Base-by-base conservation (phyloP, 2,329 filamentous ascomycete species). In the Ophiostoma perfectum region DNA sequence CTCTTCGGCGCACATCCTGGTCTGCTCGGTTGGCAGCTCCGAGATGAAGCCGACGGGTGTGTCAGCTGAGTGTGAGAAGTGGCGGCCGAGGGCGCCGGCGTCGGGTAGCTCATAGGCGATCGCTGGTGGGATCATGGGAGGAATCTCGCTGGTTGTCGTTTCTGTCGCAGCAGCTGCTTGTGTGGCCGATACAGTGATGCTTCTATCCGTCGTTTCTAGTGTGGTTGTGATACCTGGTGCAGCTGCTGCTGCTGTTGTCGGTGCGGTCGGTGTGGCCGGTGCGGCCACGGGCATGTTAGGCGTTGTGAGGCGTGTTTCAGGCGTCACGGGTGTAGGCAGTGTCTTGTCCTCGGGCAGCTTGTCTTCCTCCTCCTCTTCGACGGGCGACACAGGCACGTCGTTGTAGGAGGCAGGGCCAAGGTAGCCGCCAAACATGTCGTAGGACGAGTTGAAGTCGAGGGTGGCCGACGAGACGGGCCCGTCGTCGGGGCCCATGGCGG, bases 371-470 rank as follows among this genome's bases (percentile, higher is more conserved):
- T 78, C 78, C 44, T 82, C 79, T 65, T 81, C 78, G 41, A 81
- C 66, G 0, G 82, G 80, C 62, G 79, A 82, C 6, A 65, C 64
- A 11, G 63, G 63, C n/a, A 81, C 75, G 66, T 83, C 82, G 39
- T 73, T 79, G 71, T 81, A 81, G 1, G 76, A 74, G 1, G 80
- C 81, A 0, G 82, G 81, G 0, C 82, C 83, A 16, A 84, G 78
- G 71, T 81, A 84, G 79, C 84, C 83, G 79, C 84, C 83, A 71
- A 85, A 83, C 70, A 78, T 81, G 70, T 83, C 83, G 3, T 84
- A 84, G 68, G 82, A 81, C 1, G 71, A 70, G 27, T 41, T 45
- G 38, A 70, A 42, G 66, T 76, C 71, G 58, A 77, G 78, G 70
- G 79, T 73, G 1, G 76, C 75, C 27, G 76, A 74, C 36, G 74